phyloP scores from a whole-genome alignment of 176 grass and related monocot species.

The Ensete ventricosum region DNA sequence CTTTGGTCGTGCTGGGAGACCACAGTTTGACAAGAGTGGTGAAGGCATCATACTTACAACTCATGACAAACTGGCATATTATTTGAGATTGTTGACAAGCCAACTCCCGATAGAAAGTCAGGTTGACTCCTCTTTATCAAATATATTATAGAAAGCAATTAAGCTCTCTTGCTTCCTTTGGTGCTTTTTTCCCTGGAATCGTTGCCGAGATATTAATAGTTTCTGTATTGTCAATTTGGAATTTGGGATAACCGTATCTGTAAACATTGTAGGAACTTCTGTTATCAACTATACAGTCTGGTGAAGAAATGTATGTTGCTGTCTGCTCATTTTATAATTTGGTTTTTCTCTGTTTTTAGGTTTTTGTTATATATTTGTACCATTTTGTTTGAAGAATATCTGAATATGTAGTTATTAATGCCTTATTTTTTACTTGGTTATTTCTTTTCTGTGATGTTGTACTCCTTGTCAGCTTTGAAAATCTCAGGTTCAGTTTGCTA shows the following conservation, averaged over 20 bases:
- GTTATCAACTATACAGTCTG: background rate
- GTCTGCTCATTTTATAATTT: background rate
- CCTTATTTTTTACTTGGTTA: background rate
- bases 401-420: background rate
- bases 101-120: constrained; percentile 98
- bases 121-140: constrained; percentile 12
- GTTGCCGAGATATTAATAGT: no score
- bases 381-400: background rate
- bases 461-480: no score
- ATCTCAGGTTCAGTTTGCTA: no score
- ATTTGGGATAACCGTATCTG: no score
- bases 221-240: no score
- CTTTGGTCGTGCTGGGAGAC: constrained; percentile 95
- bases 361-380: background rate
- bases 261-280: no score
- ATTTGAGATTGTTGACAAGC: constrained; percentile 80
- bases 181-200: no score
- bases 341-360: background rate
- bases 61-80: constrained; percentile 90
- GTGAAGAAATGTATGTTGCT: background rate
- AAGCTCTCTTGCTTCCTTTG: no score
- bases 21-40: constrained; percentile 96
- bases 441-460: background rate
- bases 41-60: constrained; percentile 98
- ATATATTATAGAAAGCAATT: no score